A percentile compares a stretch with the other conserved stretches of the same genome.
phyloP scores from a whole-genome alignment of 495 filamentous ascomycete species.

The Xylaria curta region DNA sequence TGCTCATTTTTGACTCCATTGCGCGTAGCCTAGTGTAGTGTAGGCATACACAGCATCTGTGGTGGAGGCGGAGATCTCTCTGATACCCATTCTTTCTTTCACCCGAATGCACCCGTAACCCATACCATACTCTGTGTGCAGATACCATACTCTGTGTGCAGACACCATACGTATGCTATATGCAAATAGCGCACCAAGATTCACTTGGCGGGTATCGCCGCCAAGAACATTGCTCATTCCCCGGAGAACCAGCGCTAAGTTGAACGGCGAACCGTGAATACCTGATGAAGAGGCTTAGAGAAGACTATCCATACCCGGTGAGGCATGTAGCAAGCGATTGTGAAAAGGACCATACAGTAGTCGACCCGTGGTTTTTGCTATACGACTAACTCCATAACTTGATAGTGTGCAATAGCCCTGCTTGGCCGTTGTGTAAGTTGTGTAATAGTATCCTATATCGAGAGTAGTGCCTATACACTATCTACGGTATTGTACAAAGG shows the following conservation, averaged over 20 bases:
- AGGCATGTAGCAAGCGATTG: neutral
- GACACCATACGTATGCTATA: neutral
- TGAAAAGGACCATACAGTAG: slow-evolving; percentile 23
- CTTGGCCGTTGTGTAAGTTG: neutral
- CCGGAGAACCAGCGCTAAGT: neutral
- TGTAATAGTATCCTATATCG: neutral
- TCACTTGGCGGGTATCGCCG: slow-evolving; percentile 10
- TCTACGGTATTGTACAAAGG: neutral
- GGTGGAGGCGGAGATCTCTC: slow-evolving; percentile 7
- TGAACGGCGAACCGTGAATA: neutral
- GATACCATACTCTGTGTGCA: no score
- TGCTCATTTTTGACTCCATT: neutral
- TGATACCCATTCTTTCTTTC: neutral
- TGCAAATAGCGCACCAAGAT: slow-evolving; percentile 19
- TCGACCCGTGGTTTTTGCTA: slow-evolving; percentile 2
- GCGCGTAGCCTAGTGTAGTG: neutral
- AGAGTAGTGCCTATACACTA: slow-evolving; percentile 8
- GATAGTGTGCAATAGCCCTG: slow-evolving; percentile 4
- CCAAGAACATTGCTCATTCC: neutral
- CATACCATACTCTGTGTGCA: neutral
- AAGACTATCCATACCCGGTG: neutral
- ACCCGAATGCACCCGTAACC: slow-evolving; percentile 15
- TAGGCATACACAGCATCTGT: slow-evolving; percentile 11
- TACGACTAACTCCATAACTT: slow-evolving; percentile 6
- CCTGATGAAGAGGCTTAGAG: neutral